phyloP scores from a whole-genome alignment of 345 rosid species.

The Lepidium africanum region DNA sequence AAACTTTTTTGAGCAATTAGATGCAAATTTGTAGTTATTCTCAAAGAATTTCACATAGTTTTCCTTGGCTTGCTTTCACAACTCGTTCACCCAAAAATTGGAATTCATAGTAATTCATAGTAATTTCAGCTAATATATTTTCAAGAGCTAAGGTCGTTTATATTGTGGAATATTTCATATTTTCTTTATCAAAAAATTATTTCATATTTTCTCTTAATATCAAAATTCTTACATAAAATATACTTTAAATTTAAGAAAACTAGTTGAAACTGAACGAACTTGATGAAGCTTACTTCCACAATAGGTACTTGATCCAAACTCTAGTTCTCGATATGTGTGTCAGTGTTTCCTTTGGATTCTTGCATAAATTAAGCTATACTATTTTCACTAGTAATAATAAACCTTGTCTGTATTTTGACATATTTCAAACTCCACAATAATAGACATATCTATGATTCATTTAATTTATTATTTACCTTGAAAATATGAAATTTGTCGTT shows the following conservation, averaged over 20 bases:
- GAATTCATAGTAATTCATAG: too few relatives aligned
- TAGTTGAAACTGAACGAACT: background rate
- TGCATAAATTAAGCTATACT: background rate
- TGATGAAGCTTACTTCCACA: constrained; percentile 2
- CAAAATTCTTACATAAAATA: background rate
- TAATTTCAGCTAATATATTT: too few relatives aligned
- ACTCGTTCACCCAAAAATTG: too few relatives aligned
- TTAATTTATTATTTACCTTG: background rate
- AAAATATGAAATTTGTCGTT: constrained; percentile 19
- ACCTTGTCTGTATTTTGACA: constrained; percentile 27
- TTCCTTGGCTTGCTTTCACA: too few relatives aligned
- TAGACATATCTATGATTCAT: background rate
- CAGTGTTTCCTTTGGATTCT: constrained; percentile 16
- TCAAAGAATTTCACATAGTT: too few relatives aligned
- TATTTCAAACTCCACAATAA: constrained; percentile 13
- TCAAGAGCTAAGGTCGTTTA: too few relatives aligned
- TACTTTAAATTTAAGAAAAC: background rate
- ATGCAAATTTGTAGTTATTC: too few relatives aligned
- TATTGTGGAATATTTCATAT: too few relatives aligned
- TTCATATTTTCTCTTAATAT: too few relatives aligned
- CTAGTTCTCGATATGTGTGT: constrained; percentile 20
- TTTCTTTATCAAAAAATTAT: background rate
- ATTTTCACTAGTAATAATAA: constrained; percentile 8
- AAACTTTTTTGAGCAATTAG: too few relatives aligned
- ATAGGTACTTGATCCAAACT: constrained; percentile 24